phyloP scores from a whole-genome alignment of 1,284 basidiomycete genomes.

The Amylostereum areolatum region DNA sequence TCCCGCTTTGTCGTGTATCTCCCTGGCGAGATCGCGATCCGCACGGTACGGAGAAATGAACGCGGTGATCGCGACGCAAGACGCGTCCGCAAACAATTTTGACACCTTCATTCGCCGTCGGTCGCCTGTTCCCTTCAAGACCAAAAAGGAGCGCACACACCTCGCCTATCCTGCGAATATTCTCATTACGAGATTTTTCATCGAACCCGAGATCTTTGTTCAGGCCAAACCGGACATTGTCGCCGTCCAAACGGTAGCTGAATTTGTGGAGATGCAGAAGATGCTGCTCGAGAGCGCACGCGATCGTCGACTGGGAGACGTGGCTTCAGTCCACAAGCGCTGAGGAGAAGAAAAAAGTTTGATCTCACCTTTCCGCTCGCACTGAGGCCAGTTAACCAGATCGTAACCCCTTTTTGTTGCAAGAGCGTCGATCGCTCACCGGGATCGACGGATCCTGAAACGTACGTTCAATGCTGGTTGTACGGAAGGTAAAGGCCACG shows the following conservation, averaged over 20 bases:
- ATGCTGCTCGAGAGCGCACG: conserved; percentile 95
- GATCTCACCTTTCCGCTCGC: conserved; percentile 78
- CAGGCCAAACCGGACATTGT: conserved; percentile 94
- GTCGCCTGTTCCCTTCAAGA: not conserved
- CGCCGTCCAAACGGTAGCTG: conserved; percentile 91
- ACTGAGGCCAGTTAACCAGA: conserved; percentile 95
- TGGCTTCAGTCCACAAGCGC: conserved; percentile 9
- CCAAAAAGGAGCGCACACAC: conserved; percentile 32
- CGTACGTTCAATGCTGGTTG: not conserved
- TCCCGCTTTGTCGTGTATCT: conserved; percentile 70
- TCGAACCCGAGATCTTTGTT: conserved; percentile 99
- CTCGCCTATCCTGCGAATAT: conserved; percentile 97
- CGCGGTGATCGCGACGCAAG: conserved; percentile 84
- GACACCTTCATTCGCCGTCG: conserved; percentile 63
- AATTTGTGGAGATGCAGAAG: conserved; percentile 85
- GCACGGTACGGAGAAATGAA: conserved; percentile 98
- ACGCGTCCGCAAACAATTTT: conserved; percentile 88
- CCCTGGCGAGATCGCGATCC: conserved; percentile 82
- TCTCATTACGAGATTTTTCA: conserved; percentile 92
- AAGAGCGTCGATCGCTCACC: conserved; percentile 66
- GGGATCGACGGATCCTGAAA: conserved; percentile 66
- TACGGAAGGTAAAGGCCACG: conserved; percentile 11
- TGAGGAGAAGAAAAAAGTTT: conserved; percentile 8
- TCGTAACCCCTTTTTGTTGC: conserved; percentile 79
- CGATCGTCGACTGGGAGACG: conserved; percentile 83